Percentiles rank a stretch among this genome's conserved stretches.
These are phyloP conservation scores for Orbilia javanica DNA, from an alignment of 2,329 filamentous ascomycete species.

Conservation along the genomic window DNA sequence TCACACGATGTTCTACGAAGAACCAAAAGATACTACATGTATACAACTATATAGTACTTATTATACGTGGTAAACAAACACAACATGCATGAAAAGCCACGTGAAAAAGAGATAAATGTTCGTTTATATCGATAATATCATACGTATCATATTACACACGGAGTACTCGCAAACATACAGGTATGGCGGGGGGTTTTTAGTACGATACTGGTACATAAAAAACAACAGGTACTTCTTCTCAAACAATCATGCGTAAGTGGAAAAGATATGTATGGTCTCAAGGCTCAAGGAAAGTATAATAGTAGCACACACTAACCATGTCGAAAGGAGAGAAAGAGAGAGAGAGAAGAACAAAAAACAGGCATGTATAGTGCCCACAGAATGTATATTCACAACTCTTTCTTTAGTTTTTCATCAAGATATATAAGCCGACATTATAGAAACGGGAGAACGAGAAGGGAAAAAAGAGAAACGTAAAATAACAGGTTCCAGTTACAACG, in stretches of 20 bases:
- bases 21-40: too few relatives aligned
- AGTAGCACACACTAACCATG: conserved; percentile 6
- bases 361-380: background rate
- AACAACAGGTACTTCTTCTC: background rate
- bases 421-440: conserved; percentile 40
- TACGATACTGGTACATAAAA: background rate
- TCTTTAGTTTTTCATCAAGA: conserved; percentile 33
- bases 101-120: background rate
- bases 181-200: background rate
- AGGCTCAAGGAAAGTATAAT: background rate
- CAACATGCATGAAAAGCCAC: too few relatives aligned
- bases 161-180: background rate
- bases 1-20: too few relatives aligned
- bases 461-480: conserved; percentile 16
- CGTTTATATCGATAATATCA: background rate
- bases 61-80: too few relatives aligned
- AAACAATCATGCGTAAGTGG: background rate
- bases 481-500: conserved; percentile 14
- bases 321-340: background rate
- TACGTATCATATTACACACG: background rate
- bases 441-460: background rate
- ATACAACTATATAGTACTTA: too few relatives aligned
- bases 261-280: background rate
- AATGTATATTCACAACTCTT: conserved; percentile 42
- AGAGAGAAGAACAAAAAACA: background rate